Percentiles rank a stretch among this genome's conserved stretches.
Conservation (phyloP, 768 basidiomycete species). For the Boletus pseudo-olivaceus region DNA sequence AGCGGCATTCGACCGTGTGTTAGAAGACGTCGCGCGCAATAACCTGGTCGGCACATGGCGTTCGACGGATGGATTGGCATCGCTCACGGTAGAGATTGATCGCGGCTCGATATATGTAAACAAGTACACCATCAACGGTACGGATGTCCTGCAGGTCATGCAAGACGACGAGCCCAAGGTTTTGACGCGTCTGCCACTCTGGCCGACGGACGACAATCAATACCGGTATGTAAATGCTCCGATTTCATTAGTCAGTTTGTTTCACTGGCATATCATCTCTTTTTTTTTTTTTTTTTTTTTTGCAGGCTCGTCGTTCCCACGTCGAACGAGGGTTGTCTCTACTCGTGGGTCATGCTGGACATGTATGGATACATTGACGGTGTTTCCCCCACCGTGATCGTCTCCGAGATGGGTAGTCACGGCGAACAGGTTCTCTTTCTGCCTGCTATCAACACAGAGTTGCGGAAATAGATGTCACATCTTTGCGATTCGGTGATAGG, state of each 20-base stretch:
- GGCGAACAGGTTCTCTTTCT: slow-evolving; percentile 11
- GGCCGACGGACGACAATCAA: slow-evolving; percentile 39
- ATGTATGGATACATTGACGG: slow-evolving; percentile 26
- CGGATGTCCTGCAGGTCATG: slow-evolving; percentile 35
- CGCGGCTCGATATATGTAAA: slow-evolving; percentile 27
- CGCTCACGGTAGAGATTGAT: slow-evolving; percentile 32
- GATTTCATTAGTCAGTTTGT: background rate
- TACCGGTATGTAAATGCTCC: slow-evolving; percentile 33
- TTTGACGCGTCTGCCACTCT: slow-evolving; percentile 20
- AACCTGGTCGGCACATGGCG: slow-evolving; percentile 36
- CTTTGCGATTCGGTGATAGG: background rate
- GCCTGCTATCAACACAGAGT: slow-evolving; percentile 9
- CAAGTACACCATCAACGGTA: slow-evolving; percentile 32
- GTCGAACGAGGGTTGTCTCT: slow-evolving; percentile 19
- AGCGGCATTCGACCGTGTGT: slow-evolving; percentile 33
- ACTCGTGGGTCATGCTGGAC: slow-evolving; percentile 20
- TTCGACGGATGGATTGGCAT: slow-evolving; percentile 23
- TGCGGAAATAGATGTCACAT: slow-evolving; percentile 8
- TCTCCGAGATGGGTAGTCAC: background rate
- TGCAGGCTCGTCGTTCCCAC: slow-evolving; percentile 16
- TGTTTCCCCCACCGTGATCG: slow-evolving; percentile 18
- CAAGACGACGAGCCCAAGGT: slow-evolving; percentile 14
- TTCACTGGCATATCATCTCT: background rate
- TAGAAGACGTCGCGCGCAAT: slow-evolving; percentile 24
- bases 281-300: too few relatives aligned